A percentile compares a stretch with the other conserved stretches of the same genome.
phyloP scores from a whole-genome alignment of 2,329 filamentous ascomycete species.

The Huntiella decipiens region DNA sequence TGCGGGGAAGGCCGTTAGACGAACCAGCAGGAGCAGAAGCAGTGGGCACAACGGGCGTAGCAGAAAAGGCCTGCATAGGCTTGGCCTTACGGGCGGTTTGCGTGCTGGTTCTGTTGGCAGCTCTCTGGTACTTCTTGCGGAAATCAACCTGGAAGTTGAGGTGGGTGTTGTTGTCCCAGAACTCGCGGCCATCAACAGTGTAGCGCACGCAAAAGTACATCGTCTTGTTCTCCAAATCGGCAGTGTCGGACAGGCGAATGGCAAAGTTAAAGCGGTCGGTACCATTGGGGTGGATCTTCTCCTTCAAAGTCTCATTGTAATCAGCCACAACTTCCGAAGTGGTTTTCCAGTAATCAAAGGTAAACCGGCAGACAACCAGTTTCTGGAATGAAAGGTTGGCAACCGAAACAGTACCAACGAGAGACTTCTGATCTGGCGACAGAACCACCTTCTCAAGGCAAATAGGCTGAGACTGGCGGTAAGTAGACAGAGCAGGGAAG shows the following conservation, averaged over 20 bases:
- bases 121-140: constrained; percentile 51
- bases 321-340: constrained; percentile 88
- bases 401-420: constrained; percentile 69
- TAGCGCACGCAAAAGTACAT: constrained; percentile 86
- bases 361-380: constrained; percentile 77
- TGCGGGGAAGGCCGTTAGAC: constrained; percentile 41
- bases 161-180: constrained; percentile 82
- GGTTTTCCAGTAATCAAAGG: constrained; percentile 95
- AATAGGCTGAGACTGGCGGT: constrained; percentile 45
- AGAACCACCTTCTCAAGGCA: constrained; percentile 73
- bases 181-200: constrained; percentile 62
- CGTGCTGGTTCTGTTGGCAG: constrained; percentile 36
- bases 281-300: constrained; percentile 28
- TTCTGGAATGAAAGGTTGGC: constrained; percentile 85
- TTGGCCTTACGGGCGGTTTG: constrained; percentile 20
- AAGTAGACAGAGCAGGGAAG: constrained; percentile 42
- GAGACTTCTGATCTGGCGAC: constrained; percentile 67
- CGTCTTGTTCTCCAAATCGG: constrained; percentile 81
- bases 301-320: constrained; percentile 59
- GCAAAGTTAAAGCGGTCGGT: constrained; percentile 80
- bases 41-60: neutral
- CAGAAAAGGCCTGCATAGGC: constrained; percentile 8
- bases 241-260: constrained; percentile 80
- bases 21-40: constrained; percentile 11
- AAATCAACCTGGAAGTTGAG: constrained; percentile 94